Base-by-base conservation (phyloP, 768 basidiomycete genomes). In the Dendrothele bispora region DNA sequence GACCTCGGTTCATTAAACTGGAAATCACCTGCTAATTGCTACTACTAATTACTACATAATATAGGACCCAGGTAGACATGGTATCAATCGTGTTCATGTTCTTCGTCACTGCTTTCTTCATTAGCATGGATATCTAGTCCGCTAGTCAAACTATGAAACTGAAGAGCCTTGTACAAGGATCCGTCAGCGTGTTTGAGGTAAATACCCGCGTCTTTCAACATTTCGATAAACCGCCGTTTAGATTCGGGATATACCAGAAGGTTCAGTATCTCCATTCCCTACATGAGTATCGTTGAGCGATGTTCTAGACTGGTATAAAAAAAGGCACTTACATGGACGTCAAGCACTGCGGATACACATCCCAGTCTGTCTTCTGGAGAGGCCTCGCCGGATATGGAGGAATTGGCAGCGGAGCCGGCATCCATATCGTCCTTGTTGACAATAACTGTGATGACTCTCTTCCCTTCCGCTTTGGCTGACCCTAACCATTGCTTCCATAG, bases 241-340 rank as follows among this genome's bases (percentile, higher is more conserved):
- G 90, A 89, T 48, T 89, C 86, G 2, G 90, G 89, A 57, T 78
- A 91, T 34, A 88, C 66, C 57, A 90, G 88, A 1, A 74, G 65
- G 12, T 65, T 71, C 32, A 90, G 62, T 36, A 92, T 65, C 2
- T 75, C 63, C 22, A 71, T 67, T 29, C 77, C 78, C 89, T 91
- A 50, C 11, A 43, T 39, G n/a, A n/a, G n/a, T n/a, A n/a, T n/a
- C n/a, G n/a, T n/a, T n/a, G n/a, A n/a, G n/a, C n/a, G n/a, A n/a
- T n/a, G n/a, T n/a, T n/a, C n/a, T n/a, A n/a, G 27, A 22, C 38
- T 35, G 49, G 28, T 26, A 48, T 28, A 34, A 25, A 50, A 35
- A 39, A 29, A 21, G 20, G 29, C 42, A 63, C 7, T 57, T 47
- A 46, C 24, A 50, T 25, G 29, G 39, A 20, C 17, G 24, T 26